Conservation (phyloP, 768 basidiomycete genomes). For the Mycena rebaudengoi region DNA sequence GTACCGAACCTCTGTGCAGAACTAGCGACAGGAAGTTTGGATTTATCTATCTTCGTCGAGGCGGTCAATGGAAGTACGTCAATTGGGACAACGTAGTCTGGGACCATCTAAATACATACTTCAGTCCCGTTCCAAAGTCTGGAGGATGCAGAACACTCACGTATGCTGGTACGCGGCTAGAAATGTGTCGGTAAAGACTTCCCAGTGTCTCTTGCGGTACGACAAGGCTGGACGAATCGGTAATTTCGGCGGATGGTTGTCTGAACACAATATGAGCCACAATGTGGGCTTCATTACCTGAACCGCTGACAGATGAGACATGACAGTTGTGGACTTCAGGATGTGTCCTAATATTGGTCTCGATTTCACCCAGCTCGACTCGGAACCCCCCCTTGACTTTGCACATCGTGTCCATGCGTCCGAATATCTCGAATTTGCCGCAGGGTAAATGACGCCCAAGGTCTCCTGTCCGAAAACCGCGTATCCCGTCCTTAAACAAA, state of each 20-base stretch:
- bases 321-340: neutral
- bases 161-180: neutral
- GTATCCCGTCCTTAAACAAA: slow-evolving; percentile 9
- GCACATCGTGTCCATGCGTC: slow-evolving; percentile 11
- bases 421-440: slow-evolving; percentile 9
- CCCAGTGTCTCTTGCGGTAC: neutral
- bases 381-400: slow-evolving; percentile 15
- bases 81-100: neutral
- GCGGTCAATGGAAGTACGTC: neutral
- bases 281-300: neutral
- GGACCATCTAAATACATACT: neutral
- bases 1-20: neutral
- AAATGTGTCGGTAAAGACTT: neutral
- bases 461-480: slow-evolving; percentile 14
- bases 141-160: neutral
- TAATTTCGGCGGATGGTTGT: neutral
- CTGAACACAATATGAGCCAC: neutral
- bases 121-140: neutral
- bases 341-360: neutral
- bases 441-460: slow-evolving; percentile 7
- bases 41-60: neutral
- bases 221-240: neutral
- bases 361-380: slow-evolving; percentile 11
- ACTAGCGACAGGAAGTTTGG: slow-evolving; percentile 1
- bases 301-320: neutral